Percentiles rank a stretch among this genome's conserved stretches.
phyloP scores from a whole-genome alignment of 108 stramenopile species.

The Cyclotella cryptica region DNA sequence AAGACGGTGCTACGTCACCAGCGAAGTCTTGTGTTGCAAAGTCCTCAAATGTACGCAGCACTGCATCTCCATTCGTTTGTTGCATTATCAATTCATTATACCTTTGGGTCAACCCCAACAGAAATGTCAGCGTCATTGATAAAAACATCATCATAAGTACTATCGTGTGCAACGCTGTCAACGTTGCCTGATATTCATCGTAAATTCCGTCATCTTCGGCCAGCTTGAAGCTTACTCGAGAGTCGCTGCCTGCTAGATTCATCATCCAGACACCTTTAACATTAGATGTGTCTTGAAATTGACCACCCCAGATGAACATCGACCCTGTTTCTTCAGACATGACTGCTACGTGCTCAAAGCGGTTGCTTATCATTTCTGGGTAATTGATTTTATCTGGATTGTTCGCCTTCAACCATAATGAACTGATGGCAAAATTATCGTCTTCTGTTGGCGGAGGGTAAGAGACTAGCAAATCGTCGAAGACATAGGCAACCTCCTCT shows the following conservation, averaged over 20 bases:
- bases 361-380: conserved; percentile 32
- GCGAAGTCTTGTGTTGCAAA: conserved; percentile 38
- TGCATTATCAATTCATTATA: conserved; percentile 47
- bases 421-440: conserved; percentile 5
- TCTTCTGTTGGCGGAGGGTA: conserved; percentile 32
- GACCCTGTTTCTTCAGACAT: conserved; percentile 45
- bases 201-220: conserved; percentile 45
- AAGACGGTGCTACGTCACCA: conserved; percentile 14
- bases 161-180: conserved; percentile 54
- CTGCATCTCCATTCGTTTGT: conserved; percentile 49
- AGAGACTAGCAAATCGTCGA: conserved; percentile 53
- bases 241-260: conserved; percentile 53
- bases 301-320: conserved; percentile 57
- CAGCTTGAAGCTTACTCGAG: conserved; percentile 24
- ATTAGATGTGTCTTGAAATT: conserved; percentile 41
- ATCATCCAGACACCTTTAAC: conserved; percentile 58
- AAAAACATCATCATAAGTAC: conserved; percentile 64
- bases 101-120: conserved; percentile 52
- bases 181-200: conserved; percentile 48
- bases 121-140: conserved; percentile 51
- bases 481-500: conserved; percentile 55
- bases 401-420: conserved; percentile 35
- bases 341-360: conserved; percentile 50
- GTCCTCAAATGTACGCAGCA: conserved; percentile 16
- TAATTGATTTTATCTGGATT: conserved; percentile 4